Evolutionary conservation across 306 rosid genomes (phyloP), one percentile per base, ranked within the genome.

Genomic region (Cucurbita moschata): DNA sequence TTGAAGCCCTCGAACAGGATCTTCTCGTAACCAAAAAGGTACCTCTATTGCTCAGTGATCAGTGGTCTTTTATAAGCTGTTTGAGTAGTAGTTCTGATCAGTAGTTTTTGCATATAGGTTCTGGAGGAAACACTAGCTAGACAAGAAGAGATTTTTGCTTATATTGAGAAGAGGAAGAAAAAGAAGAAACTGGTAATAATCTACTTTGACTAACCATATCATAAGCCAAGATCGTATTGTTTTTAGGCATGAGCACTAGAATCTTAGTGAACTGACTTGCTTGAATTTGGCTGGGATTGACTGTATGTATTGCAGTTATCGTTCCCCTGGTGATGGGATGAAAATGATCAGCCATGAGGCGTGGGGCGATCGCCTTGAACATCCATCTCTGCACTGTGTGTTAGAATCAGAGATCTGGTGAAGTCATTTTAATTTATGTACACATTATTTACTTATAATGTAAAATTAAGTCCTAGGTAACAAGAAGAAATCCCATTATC

Each of bases 21-120:
- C 91, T 94, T 67, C 12, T 57, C 73, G 86, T 64, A 16, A 85
- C 97, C 61, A 89, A 84, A 82, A 88, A 91, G 96, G 99, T 92
- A 78, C 14, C 39, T 16, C 6, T 8, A 4, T 3, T 57, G 3
- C 26, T 26, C 26, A 26, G 26, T 1, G 26, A 26, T 26, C 26
- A 26, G 2, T 23, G 5, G 56, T 74, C 39, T 51, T 26, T 54
- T 1, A 54, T 54, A 23, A 57, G 9, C 54, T 11, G 13, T 58
- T 58, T 16, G 15, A 30, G 46, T 14, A 21, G 23, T 19, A 10
- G 67, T 37, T 13, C 69, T 18, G 35, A 50, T 26, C 16, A 26
- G 8, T 43, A 7, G 51, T 21, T 7, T 78, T n/a, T 18, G 38
- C 40, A 30, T 55, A 57, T 65, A 91, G 97, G 89, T 92, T 75